Evolutionary conservation across 805 yeast species (phyloP), one percentile per base, ranked within the genome.

Genomic region (Zygoascus flipseniorum): DNA sequence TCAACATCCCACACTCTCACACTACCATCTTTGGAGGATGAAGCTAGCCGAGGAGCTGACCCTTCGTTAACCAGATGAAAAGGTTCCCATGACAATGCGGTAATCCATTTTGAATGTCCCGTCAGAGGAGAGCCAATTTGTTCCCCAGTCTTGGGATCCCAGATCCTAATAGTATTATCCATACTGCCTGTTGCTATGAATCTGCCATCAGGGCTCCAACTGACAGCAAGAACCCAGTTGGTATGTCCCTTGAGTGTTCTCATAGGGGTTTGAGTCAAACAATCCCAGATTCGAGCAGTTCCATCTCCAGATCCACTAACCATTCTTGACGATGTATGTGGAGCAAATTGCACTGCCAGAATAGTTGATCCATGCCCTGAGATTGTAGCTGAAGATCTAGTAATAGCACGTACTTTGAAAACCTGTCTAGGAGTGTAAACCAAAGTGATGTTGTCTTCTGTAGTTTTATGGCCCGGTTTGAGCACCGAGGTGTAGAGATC

Each of bases 221-320:
- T 74, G 8, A 86, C 96, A 67, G 95, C 85, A 46, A 93, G 72
- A 6, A 93, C 98, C 97, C 97, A 93, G 71, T 90, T 89, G 10
- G 80, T 73, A 64, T 93, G 99, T 0, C 98, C 98, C 5, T 75
- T 64, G 51, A 93, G 72, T 0, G 95, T 87, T 56, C 81, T 78
- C 64, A 83, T 73, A 8, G 97, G 96, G 0, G 99, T 93, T 60
- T 88, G 93, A 0, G 98, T 90, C 62, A 89, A 84, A 68, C 96
- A 86, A 70, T 90, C 97, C 99, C 99, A 93, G 48, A 92, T 79
- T 65, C 98, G 76, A 1, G 98, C 97, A 8, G 98, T 90, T 39
- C 85, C 80, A 69, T 93, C 99, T 46, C 99, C 99, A 5, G 97
- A 88, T 39, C 99, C 99, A 0, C 97, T 86, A 43, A 87, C 93